Evolutionary conservation across 2,329 filamentous ascomycete genomes (phyloP), one percentile per base, ranked within the genome.

Genomic region (Aspergillus calidoustus): DNA sequence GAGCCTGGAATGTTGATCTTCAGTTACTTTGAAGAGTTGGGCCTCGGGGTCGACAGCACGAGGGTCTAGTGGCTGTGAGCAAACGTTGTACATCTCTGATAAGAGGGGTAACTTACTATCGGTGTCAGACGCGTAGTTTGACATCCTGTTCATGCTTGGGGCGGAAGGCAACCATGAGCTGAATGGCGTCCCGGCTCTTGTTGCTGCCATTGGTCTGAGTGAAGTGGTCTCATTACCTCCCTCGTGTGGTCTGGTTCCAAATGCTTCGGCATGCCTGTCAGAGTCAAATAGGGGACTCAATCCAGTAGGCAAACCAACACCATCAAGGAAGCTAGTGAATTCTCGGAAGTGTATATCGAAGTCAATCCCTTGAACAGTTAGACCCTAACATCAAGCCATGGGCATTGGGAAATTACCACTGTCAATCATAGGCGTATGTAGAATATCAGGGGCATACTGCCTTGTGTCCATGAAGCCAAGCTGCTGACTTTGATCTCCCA

Each of bases 1-100:
- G 7, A 46, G 41, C 43, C 34, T 19, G 15, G 44, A 48, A 11
- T 38, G 46, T 28, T 62, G 46, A 13, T 62, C 34, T 38, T 56
- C 55, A 23, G 55, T 59, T 17, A 61, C 54, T 49, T 69, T 74
- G 41, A 71, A 68, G 47, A 67, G 62, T 1, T 17, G 52, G 4
- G 41, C 3, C 38, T 44, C 38, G 3, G n/a, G 25, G 19, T 54
- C 22, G 38, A 46, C 25, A 41, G 30, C 22, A 43, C 30, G 17
- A 41, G n/a, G 50, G 30, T 46, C 11, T 46, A 28, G 15, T 22
- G n/a, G n/a, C 22, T 28, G 13, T 54, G 22, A 54, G 38, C 38
- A 22, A 23, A 46, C 38, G 17, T 22, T 54, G 34, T 25, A 4
- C 4, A 30, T 28, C 22, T 19, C 22, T 38, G 9, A 17, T 15